Evolutionary conservation across 1,284 basidiomycete species (phyloP), one percentile per base, ranked within the genome.

Genomic region (Irpex lacteus): DNA sequence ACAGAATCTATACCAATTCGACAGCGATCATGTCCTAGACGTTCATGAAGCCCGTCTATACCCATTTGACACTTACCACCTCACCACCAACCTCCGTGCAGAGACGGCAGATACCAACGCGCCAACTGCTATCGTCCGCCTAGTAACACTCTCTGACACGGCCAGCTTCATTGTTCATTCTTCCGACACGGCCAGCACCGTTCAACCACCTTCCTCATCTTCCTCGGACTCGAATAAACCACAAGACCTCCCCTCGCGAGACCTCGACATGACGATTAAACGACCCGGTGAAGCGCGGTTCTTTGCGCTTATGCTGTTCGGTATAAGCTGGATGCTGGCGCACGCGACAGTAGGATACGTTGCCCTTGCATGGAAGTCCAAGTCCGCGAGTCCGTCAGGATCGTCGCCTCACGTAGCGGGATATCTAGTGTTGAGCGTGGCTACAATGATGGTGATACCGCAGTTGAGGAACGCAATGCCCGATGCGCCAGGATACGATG

Each of bases 21-120:
- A 85, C 67, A 83, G 80, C 63, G 81, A 85, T 66, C 82, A 86
- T 68, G 80, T 82, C 44, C 77, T 87, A n/a, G 84, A 87, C 67
- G 84, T 85, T 6, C 83, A 85, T 65, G 72, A 81, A 70, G 80
- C 81, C 11, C 80, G 77, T 5, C 70, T 85, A 3, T 87, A 86
- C 68, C 85, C 85, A 1, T 86, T 87, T 70, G 85, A 87, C 70
- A 81, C 77, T 0, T 87, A 87, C 69, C 66, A 75, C 32, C 76
- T 87, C 18, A 77, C 82, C 6, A 83, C 77, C 70, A 83, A 81
- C 18, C 63, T 87, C 15, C 78, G 79, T 3, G 81, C 77, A 1
- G 68, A 76, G 3, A 64, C 65, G 32, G 72, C 75, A 2, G 69
- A 71, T 38, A 71, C 74, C 34, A 80, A 82, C 66, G 53, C 71